A percentile compares a stretch with the other conserved stretches of the same genome.
phyloP scores from a whole-genome alignment of 768 basidiomycete genomes.

The Kwoniella shandongensis region DNA sequence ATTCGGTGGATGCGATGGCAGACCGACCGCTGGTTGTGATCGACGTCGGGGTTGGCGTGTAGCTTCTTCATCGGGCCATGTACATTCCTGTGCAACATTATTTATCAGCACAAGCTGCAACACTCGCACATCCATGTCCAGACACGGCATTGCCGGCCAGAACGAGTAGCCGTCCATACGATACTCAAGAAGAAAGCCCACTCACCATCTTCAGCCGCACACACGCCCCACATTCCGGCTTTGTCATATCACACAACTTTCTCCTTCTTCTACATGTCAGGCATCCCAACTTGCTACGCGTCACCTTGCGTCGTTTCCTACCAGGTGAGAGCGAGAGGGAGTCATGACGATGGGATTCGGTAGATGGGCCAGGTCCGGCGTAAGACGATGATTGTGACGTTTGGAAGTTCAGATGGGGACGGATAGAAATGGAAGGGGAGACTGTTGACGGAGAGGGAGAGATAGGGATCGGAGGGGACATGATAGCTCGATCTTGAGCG shows the following conservation, averaged over 20 bases:
- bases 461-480: too few relatives aligned
- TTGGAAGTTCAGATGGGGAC: too few relatives aligned
- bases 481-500: too few relatives aligned
- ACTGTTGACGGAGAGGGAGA: too few relatives aligned
- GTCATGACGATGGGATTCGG: too few relatives aligned
- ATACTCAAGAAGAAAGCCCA: conserved; percentile 1
- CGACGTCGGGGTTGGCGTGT: conserved; percentile 1
- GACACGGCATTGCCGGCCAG: neutral
- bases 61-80: conserved; percentile 12
- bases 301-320: conserved; percentile 37
- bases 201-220: conserved; percentile 32
- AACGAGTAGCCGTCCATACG: neutral
- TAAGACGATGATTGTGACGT: too few relatives aligned
- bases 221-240: conserved; percentile 38
- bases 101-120: neutral
- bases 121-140: neutral
- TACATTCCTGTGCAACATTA: conserved; percentile 3
- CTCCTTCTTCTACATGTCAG: conserved; percentile 39
- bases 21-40: conserved; percentile 2
- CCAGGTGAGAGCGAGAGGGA: conserved; percentile 9
- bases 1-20: too few relatives aligned
- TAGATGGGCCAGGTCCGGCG: too few relatives aligned
- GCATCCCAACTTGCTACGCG: conserved; percentile 33
- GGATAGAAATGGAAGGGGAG: too few relatives aligned
- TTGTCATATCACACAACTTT: conserved; percentile 36